phyloP scores from a whole-genome alignment of 2,329 filamentous ascomycete genomes.

The Aureobasidium sp. region DNA sequence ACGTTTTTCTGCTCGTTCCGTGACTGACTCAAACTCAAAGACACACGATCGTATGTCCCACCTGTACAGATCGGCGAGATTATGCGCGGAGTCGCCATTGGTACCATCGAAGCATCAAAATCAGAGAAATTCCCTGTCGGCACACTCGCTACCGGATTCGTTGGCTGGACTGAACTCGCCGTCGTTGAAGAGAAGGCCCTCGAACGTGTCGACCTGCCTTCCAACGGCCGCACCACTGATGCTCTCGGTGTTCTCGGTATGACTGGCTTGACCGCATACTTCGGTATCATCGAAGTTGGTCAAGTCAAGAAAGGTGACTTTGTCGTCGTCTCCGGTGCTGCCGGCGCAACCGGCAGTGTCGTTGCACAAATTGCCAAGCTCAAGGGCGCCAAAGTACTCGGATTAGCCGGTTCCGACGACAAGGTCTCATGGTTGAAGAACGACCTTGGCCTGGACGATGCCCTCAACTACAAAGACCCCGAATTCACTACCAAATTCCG shows the following conservation, averaged over 20 bases:
- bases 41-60: slow-evolving; percentile 35
- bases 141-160: slow-evolving; percentile 24
- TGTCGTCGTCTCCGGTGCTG: slow-evolving; percentile 69
- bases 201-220: slow-evolving; percentile 13
- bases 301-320: slow-evolving; percentile 60
- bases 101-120: slow-evolving; percentile 30
- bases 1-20: no score
- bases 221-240: slow-evolving; percentile 18
- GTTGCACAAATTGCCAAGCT: slow-evolving; percentile 72
- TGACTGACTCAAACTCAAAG: background rate
- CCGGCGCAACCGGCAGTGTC: slow-evolving; percentile 68
- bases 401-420: slow-evolving; percentile 56
- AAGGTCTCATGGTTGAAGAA: slow-evolving; percentile 55
- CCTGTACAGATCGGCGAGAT: slow-evolving; percentile 34
- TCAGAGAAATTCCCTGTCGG: slow-evolving; percentile 24
- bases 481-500: slow-evolving; percentile 52
- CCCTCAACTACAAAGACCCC: slow-evolving; percentile 59
- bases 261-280: slow-evolving; percentile 68
- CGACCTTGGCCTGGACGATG: slow-evolving; percentile 58
- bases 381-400: slow-evolving; percentile 55
- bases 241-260: slow-evolving; percentile 38
- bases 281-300: slow-evolving; percentile 61
- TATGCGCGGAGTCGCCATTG: slow-evolving; percentile 31
- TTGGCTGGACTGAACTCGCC: slow-evolving; percentile 34
- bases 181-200: slow-evolving; percentile 21